Evolutionary conservation across 305 asterid species (phyloP).

Genomic region (Stenogyne calaminthoides): DNA sequence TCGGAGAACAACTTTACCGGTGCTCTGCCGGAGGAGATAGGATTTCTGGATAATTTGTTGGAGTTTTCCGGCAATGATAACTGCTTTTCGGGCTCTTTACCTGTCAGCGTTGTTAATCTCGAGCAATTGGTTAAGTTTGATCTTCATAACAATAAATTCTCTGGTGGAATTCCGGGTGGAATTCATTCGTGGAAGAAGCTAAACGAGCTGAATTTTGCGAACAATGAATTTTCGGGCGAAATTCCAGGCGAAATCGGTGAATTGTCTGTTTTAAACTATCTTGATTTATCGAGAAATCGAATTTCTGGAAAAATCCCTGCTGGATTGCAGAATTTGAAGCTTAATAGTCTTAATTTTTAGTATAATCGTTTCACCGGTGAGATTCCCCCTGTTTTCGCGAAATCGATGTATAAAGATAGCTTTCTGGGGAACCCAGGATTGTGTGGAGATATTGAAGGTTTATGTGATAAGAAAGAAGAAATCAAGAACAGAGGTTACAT

Average conservation of each 20-base stretch:
- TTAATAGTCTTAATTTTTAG: conserved; percentile 73
- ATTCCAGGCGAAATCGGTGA: conserved; percentile 71
- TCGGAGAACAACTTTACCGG: conserved; percentile 73
- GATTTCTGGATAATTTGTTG: conserved; percentile 54
- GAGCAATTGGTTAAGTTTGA: conserved; percentile 78
- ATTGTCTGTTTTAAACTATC: conserved; percentile 65
- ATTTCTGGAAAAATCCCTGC: conserved; percentile 63
- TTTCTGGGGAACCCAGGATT: conserved; percentile 72
- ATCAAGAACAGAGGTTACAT: conserved; percentile 42
- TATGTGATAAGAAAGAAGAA: conserved; percentile 56
- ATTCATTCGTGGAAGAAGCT: conserved; percentile 71
- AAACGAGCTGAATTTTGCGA: conserved; percentile 73
- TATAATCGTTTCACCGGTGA: conserved; percentile 67
- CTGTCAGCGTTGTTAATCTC: conserved; percentile 62
- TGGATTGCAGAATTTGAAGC: conserved; percentile 75
- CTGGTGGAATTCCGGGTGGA: conserved; percentile 59
- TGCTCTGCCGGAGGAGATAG: conserved; percentile 68
- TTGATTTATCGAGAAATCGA: conserved; percentile 70
- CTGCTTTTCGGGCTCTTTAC: conserved; percentile 63
- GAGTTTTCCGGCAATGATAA: conserved; percentile 67
- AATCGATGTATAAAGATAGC: conserved; percentile 60
- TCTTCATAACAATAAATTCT: conserved; percentile 65
- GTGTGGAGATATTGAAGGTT: conserved; percentile 69
- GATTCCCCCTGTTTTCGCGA: conserved; percentile 69
- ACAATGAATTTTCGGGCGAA: conserved; percentile 61